Percentiles rank a stretch among this genome's conserved stretches.
phyloP scores from a whole-genome alignment of 2,329 filamentous ascomycete species.

The Cylindrodendrum hubeiense region DNA sequence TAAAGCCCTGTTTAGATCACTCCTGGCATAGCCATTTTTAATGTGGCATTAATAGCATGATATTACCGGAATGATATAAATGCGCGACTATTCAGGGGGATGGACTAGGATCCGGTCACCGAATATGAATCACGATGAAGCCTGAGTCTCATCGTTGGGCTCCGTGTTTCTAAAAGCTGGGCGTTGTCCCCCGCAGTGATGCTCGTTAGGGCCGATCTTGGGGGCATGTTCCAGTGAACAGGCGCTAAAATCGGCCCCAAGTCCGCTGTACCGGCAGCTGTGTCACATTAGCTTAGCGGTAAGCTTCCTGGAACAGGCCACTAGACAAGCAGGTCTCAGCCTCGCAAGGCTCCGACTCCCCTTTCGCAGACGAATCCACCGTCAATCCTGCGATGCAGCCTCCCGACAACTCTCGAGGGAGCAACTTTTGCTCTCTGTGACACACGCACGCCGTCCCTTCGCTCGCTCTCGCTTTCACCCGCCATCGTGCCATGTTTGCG shows the following conservation, averaged over 20 bases:
- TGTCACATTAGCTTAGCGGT: neutral
- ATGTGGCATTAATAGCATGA: too few relatives aligned
- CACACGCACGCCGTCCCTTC: neutral
- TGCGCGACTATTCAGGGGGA: too few relatives aligned
- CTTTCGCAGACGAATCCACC: neutral
- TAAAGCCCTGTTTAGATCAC: neutral
- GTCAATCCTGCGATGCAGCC: conserved; percentile 12
- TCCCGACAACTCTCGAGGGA: conserved; percentile 15
- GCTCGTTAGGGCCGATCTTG: too few relatives aligned
- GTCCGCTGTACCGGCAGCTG: neutral
- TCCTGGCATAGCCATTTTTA: too few relatives aligned
- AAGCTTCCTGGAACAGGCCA: conserved; percentile 10
- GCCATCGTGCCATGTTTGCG: conserved; percentile 42
- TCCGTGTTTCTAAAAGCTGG: too few relatives aligned
- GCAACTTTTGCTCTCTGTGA: conserved; percentile 4
- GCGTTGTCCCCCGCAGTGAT: neutral
- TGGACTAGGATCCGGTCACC: too few relatives aligned
- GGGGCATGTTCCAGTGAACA: too few relatives aligned
- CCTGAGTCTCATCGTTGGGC: too few relatives aligned
- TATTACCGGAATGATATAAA: too few relatives aligned
- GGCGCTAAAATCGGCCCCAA: too few relatives aligned
- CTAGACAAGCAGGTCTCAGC: conserved; percentile 1
- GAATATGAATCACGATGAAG: too few relatives aligned
- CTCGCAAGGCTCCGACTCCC: conserved; percentile 14
- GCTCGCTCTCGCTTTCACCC: neutral